A percentile compares a stretch with the other conserved stretches of the same genome.
Conservation (phyloP, 176 grass and related monocot genomes). For the Rhynchospora pubera region DNA sequence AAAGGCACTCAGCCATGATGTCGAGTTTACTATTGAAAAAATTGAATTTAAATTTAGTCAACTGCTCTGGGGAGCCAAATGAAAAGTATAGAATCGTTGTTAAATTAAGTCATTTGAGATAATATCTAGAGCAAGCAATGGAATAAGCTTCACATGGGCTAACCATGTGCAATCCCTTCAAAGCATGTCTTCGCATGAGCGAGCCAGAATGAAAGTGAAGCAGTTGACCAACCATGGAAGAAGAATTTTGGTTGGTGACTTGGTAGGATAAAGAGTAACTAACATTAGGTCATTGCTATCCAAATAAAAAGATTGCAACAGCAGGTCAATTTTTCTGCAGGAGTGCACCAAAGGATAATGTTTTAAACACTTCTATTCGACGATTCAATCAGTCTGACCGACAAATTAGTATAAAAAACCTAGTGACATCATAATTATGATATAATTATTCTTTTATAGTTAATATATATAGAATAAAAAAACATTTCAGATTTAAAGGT, state of each 20-base stretch:
- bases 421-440: too few species aligned
- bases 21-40: neutral
- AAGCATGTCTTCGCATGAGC: conserved; percentile 26
- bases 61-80: neutral
- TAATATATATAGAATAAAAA: too few species aligned
- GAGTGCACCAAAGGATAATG: neutral
- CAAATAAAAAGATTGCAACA: neutral
- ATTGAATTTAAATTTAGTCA: conserved; percentile 30
- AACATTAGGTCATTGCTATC: neutral
- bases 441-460: too few species aligned
- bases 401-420: neutral
- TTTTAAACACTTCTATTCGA: neutral
- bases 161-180: conserved; percentile 31
- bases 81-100: neutral
- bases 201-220: conserved; percentile 19
- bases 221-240: conserved; percentile 32
- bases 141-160: conserved; percentile 34
- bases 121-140: conserved; percentile 11
- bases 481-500: too few species aligned
- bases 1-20: too few species aligned
- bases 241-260: conserved; percentile 10
- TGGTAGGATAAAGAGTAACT: conserved; percentile 9
- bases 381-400: too few species aligned
- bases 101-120: conserved; percentile 1
- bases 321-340: neutral